Base-by-base conservation (phyloP, 2,329 filamentous ascomycete species). In the Calycina herbarum region DNA sequence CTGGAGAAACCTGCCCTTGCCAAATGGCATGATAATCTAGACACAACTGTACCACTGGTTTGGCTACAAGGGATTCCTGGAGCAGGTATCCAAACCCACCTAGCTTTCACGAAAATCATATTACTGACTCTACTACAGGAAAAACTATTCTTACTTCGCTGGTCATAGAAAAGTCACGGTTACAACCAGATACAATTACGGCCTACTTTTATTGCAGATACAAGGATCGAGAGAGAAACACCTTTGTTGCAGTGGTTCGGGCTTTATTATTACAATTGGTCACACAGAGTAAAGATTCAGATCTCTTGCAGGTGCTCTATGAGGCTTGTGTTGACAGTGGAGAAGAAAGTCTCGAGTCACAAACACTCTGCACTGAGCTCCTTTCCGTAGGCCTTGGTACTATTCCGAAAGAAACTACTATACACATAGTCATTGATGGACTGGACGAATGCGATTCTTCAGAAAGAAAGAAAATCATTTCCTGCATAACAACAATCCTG, bases 131-230 rank as follows among this genome's bases (percentile, higher is more conserved):
- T 29, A 48, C 11, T 17, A n/a, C 59, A 77, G 77, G 77, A 3
- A 79, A 79, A 67, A 79, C 77, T 5, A 69, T 80, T n/a, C 71
- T 81, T n/a, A 74, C 79, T 1, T 81, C 79, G 2, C 64, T 76
- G 1, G 67, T 79, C 27, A 65, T 81, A 31, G 77, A 81, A 57
- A 71, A 76, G 15, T 66, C 68, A 64, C 40, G 66, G 66, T 27
- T 59, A 57, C 13, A 45, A 69, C 35, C 35, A 40, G 35, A 11
- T 56, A 29, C 68, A 51, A 69, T 35, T 70, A 74, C 15, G 64
- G 35, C 73, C 10, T 80, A 73, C 69, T 81, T 80, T 71, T 81
- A 80, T 65, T 81, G 77, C 70, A 78, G 75, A 48, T 67, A 77
- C 57, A 69, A 70, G 11, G 73, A 79, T 62, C n/a, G 59, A 2